Evolutionary conservation across 2,329 filamentous ascomycete genomes (phyloP).

Genomic region (Fusarium setosum): DNA sequence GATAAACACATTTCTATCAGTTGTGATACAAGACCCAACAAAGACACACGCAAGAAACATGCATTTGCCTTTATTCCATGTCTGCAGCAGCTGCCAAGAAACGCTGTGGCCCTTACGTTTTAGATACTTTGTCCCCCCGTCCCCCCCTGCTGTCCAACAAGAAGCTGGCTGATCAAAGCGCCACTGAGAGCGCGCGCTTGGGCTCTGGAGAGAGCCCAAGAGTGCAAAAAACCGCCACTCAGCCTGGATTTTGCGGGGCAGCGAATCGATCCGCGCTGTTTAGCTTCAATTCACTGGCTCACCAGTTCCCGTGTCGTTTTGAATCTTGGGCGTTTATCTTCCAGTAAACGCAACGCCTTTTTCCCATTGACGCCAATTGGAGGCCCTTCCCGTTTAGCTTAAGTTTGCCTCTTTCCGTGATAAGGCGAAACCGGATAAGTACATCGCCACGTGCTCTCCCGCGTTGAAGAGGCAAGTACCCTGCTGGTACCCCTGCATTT

Average conservation of each 20-base stretch:
- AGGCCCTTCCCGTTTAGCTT: background rate
- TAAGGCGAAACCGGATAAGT: constrained; percentile 11
- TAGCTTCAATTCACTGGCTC: constrained; percentile 15
- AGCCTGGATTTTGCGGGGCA: constrained; percentile 33
- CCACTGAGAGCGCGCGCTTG: constrained; percentile 24
- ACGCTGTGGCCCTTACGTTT: background rate
- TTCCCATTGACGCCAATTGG: background rate
- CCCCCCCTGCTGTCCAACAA: constrained; percentile 23
- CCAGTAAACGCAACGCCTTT: constrained; percentile 4
- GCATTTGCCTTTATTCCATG: constrained; percentile 21
- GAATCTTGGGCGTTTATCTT: constrained; percentile 18
- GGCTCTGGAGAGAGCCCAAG: background rate
- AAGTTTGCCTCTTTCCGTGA: constrained; percentile 1
- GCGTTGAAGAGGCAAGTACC: constrained; percentile 31
- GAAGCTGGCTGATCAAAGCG: constrained; percentile 30
- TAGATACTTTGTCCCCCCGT: background rate
- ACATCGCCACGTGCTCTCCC: constrained; percentile 31
- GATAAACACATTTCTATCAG: background rate
- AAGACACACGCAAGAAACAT: background rate
- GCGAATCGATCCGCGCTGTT: constrained; percentile 11
- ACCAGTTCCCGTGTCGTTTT: constrained; percentile 24
- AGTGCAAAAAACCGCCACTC: constrained; percentile 26
- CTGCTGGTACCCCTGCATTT: constrained; percentile 33
- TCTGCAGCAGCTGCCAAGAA: constrained; percentile 22
- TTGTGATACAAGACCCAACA: constrained; percentile 21